Evolutionary conservation across 306 rosid genomes (phyloP), one percentile per base, ranked within the genome.

Genomic region (Notholithocarpus densiflorus): DNA sequence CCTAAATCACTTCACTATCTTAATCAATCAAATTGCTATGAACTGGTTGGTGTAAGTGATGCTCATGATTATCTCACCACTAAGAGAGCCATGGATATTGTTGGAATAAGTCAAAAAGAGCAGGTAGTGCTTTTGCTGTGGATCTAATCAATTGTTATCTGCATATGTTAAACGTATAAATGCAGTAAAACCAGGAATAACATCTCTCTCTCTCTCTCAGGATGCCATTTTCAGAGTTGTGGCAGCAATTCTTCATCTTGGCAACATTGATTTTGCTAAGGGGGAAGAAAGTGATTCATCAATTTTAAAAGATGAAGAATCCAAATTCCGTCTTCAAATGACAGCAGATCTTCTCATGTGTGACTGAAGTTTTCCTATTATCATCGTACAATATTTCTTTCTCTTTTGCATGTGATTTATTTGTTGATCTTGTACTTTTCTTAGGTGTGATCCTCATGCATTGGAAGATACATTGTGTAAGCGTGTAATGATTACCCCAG

Each of bases 211-310:
- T 69, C 68, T 51, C 77, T 75, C 71, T 40, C 84, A 94, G 98
- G 95, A 90, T 68, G 96, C 98, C 73, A 92, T 94, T 82, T 94
- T 94, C 86, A 88, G 96, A 86, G 91, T 90, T 80, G 87, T 94
- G 75, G 98, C 97, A 84, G 91, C 92, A 74, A 94, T 94, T 87
- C 98, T 94, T 71, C 98, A 94, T 88, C 94, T 94, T 40, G 97
- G 98, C 72, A 92, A 94, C 83, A 43, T 94, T 74, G 89, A 86
- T 34, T 94, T 94, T 83, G 81, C 76, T 55, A 87, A 77, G 72
- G 82, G 94, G 72, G 94, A 87, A 71, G 98, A 94, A 68, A 75
- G 81, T 72, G 98, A 94, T 80, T 88, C 93, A 34, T 81, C 98
- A 75, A 84, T 87, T 83, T 65, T 94, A 75, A 89, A 89, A 89